A percentile compares a stretch with the other conserved stretches of the same genome.
These are phyloP conservation scores for Polyporus arcularius DNA, from an alignment of 768 basidiomycete genomes.

Conservation along the genomic window DNA sequence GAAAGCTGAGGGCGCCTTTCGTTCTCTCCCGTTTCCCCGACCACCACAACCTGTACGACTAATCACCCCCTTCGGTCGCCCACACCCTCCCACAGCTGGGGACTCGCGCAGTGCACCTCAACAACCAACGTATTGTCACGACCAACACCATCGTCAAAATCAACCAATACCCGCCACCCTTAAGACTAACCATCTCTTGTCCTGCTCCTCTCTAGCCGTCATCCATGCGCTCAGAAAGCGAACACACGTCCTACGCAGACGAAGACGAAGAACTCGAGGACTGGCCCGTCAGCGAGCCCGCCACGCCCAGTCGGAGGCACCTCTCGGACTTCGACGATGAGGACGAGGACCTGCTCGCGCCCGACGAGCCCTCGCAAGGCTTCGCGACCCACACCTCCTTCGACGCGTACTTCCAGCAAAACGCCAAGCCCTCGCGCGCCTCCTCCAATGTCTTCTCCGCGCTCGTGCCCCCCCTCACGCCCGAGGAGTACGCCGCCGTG, in stretches of 20 bases:
- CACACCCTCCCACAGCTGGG: too few relatives aligned
- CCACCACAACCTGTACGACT: too few relatives aligned
- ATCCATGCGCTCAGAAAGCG: slow-evolving; percentile 8
- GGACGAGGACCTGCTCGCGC: slow-evolving; percentile 1
- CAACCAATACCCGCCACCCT: neutral
- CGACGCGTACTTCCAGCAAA: slow-evolving; percentile 81
- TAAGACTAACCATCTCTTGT: too few relatives aligned
- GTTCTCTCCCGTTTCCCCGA: too few relatives aligned
- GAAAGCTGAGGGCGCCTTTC: too few relatives aligned
- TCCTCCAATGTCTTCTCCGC: slow-evolving; percentile 80
- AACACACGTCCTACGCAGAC: slow-evolving; percentile 11
- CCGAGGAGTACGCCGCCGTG: slow-evolving; percentile 55
- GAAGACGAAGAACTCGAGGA: slow-evolving; percentile 20
- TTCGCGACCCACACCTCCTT: slow-evolving; percentile 65
- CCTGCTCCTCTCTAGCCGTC: neutral
- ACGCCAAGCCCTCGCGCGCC: slow-evolving; percentile 64
- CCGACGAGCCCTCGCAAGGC: slow-evolving; percentile 15
- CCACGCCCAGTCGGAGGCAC: slow-evolving; percentile 12
- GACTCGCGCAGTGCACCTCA: too few relatives aligned
- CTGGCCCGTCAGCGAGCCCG: slow-evolving; percentile 13
- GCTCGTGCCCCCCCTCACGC: slow-evolving; percentile 68
- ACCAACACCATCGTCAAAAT: too few relatives aligned
- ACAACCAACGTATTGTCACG: too few relatives aligned
- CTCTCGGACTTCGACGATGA: slow-evolving; percentile 24
- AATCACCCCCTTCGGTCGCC: too few relatives aligned